Conservation (phyloP, 306 rosid species). For the Quercus variabilis region DNA sequence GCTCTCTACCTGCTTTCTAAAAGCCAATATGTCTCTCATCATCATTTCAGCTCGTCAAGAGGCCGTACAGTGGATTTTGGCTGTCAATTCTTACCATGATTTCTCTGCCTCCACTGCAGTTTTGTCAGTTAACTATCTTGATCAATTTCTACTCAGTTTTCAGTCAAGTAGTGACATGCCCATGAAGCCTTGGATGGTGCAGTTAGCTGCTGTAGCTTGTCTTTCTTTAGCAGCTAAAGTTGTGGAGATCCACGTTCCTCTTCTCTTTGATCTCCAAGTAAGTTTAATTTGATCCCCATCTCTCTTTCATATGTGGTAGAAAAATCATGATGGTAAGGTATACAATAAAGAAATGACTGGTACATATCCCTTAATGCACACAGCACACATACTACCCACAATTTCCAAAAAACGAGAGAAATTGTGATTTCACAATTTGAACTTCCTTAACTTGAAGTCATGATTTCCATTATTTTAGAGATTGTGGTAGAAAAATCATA, state of each 20-base stretch:
- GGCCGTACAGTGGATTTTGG: neutral
- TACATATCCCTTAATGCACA: no score
- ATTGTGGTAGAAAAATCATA: no score
- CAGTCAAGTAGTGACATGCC: neutral
- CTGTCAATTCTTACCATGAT: neutral
- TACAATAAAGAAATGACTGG: no score
- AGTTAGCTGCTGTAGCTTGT: neutral
- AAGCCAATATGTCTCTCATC: neutral
- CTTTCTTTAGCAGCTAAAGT: constrained; percentile 3
- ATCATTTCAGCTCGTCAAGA: neutral
- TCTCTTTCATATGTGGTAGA: neutral
- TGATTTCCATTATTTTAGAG: no score
- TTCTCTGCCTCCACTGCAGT: neutral
- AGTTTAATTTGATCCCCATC: neutral
- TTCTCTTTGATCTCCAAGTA: constrained; percentile 1
- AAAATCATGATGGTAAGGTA: neutral
- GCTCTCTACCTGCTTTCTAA: neutral
- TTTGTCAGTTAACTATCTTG: neutral
- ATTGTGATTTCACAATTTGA: no score
- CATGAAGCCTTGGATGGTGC: constrained; percentile 3
- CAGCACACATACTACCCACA: no score
- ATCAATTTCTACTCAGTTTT: neutral
- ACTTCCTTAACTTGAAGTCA: no score
- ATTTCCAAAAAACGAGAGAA: no score
- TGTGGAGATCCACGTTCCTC: neutral